Evolutionary conservation across 1,284 basidiomycete genomes (phyloP).

Genomic region (Phellopilus nigrolimitatus): DNA sequence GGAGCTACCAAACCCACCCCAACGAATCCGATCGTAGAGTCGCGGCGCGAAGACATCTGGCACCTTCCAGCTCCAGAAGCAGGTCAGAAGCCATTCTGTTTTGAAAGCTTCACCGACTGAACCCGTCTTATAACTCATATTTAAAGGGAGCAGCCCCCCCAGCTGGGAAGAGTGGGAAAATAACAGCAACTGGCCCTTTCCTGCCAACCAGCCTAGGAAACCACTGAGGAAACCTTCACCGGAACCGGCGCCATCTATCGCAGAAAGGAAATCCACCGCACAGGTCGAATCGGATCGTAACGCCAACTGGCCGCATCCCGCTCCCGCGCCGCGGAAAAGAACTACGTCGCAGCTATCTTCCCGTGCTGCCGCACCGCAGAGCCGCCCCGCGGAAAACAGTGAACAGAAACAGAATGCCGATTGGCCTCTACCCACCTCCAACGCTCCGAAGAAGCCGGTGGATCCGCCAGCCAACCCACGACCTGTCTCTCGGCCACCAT

Average conservation of each 20-base stretch:
- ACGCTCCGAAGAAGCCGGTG: conserved; percentile 4
- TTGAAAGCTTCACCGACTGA: neutral
- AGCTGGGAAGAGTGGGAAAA: conserved; percentile 16
- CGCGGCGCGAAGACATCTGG: neutral
- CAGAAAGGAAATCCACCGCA: too few species aligned
- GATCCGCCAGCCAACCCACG: too few species aligned
- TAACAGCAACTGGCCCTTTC: conserved; percentile 12
- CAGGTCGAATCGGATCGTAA: conserved; percentile 2
- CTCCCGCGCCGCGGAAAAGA: neutral
- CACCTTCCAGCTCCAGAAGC: neutral
- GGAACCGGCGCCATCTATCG: neutral
- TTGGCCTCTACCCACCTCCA: neutral
- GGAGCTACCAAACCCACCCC: too few species aligned
- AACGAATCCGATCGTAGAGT: neutral
- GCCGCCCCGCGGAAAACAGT: neutral
- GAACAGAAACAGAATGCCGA: neutral
- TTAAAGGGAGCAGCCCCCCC: neutral
- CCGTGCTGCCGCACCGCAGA: neutral
- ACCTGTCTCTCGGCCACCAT: neutral
- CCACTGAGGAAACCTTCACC: neutral
- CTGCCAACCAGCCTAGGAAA: neutral
- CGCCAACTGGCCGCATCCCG: conserved; percentile 7
- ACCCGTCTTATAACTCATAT: too few species aligned
- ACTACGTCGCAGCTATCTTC: conserved; percentile 1
- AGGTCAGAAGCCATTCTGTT: neutral